A percentile compares a stretch with the other conserved stretches of the same genome.
Conservation (phyloP, 306 rosid species). For the Abrus pulchellus region DNA sequence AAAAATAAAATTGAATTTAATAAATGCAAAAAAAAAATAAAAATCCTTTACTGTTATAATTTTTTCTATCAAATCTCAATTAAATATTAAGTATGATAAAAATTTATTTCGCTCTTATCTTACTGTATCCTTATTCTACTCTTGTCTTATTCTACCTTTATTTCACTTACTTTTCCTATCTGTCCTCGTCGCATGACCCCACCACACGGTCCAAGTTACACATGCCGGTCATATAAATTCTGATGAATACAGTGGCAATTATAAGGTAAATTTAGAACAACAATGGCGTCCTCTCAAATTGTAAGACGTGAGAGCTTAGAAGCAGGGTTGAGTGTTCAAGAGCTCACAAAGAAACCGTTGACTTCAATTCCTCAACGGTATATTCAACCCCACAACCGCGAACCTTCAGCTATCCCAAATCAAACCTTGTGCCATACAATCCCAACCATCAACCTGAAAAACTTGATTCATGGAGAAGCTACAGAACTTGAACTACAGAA, state of each 20-base stretch:
- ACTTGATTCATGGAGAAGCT: slow-evolving; percentile 41
- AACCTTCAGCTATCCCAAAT: slow-evolving; percentile 35
- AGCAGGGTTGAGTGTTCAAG: slow-evolving; percentile 21
- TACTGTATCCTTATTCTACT: no score
- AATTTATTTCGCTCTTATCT: no score
- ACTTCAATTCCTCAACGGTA: slow-evolving; percentile 50
- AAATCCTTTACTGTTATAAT: no score
- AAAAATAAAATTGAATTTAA: no score
- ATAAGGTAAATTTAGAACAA: not conserved
- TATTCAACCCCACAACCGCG: slow-evolving; percentile 40
- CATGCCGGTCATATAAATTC: not conserved
- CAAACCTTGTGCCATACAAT: slow-evolving; percentile 13
- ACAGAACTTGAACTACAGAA: slow-evolving; percentile 54
- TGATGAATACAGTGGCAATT: not conserved
- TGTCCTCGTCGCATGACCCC: no score
- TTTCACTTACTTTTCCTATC: no score
- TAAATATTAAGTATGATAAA: no score
- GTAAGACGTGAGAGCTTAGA: not conserved
- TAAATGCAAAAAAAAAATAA: no score
- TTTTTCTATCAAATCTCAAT: no score
- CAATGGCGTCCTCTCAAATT: not conserved
- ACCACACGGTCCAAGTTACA: not conserved
- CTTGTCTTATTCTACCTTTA: no score
- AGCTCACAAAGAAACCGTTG: slow-evolving; percentile 38
- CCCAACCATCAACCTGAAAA: slow-evolving; percentile 59